These are phyloP conservation scores for Colletotrichum sp. DNA, from an alignment of 2,329 filamentous ascomycete genomes.

Conservation along the genomic window DNA sequence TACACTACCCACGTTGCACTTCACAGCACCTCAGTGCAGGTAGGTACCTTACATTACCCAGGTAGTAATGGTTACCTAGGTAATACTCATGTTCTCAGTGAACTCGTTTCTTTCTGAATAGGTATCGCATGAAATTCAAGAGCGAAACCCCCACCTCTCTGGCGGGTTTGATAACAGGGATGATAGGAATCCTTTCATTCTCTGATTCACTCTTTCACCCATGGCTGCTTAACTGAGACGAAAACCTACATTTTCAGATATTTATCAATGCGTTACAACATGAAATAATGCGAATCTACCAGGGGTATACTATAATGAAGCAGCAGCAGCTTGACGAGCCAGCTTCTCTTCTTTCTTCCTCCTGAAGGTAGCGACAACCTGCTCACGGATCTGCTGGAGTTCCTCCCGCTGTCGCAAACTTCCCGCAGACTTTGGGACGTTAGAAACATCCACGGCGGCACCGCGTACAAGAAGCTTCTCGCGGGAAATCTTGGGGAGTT, in stretches of 20 bases:
- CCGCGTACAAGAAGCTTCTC: constrained; percentile 36
- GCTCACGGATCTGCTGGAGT: constrained; percentile 36
- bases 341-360: constrained; percentile 34
- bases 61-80: not conserved
- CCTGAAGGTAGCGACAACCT: constrained; percentile 43
- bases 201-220: not conserved
- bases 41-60: not conserved
- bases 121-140: not conserved
- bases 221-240: not conserved
- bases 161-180: not conserved
- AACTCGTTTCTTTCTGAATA: not conserved
- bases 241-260: not conserved
- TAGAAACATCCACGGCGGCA: constrained; percentile 38
- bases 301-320: not conserved
- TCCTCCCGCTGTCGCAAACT: constrained; percentile 44
- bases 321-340: not conserved
- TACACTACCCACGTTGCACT: not conserved
- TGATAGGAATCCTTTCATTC: not conserved
- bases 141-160: not conserved
- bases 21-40: not conserved
- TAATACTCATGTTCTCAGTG: not conserved
- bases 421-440: constrained; percentile 41
- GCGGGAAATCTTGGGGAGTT: constrained; percentile 58
- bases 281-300: not conserved
- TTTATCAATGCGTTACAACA: not conserved